phyloP scores from a whole-genome alignment of 352 stramenopile genomes.

The Phytophthora pinifolia region DNA sequence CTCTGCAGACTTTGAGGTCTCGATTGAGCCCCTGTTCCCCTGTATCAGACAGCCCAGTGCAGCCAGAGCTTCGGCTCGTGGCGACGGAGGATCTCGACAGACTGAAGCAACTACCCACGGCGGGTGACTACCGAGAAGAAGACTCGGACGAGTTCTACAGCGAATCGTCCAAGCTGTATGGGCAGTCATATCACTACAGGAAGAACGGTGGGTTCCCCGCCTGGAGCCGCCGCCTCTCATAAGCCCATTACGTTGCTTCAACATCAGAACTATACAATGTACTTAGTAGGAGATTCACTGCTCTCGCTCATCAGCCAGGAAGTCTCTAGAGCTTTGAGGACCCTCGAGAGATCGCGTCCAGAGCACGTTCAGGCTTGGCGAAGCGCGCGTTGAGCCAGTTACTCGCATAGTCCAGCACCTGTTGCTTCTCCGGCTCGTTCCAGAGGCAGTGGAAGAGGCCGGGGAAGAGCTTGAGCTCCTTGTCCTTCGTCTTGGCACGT shows the following conservation, averaged over 20 bases:
- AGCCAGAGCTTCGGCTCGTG: conserved; percentile 16
- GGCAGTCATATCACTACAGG: conserved; percentile 20
- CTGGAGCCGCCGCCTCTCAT: too few species aligned
- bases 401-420: conserved; percentile 41
- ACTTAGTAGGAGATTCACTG: neutral
- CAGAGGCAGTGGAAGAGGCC: conserved; percentile 59
- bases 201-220: neutral
- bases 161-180: conserved; percentile 4
- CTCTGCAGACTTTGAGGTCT: too few species aligned
- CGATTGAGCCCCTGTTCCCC: too few species aligned
- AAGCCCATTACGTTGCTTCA: neutral
- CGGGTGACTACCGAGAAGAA: neutral
- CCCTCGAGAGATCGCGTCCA: conserved; percentile 10
- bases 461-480: conserved; percentile 57
- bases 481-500: conserved; percentile 45
- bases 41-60: neutral
- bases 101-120: neutral
- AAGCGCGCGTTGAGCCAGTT: conserved; percentile 47
- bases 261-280: neutral
- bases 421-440: conserved; percentile 59
- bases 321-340: conserved; percentile 29
- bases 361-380: neutral
- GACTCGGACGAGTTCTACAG: neutral
- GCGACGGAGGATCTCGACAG: conserved; percentile 1
- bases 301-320: neutral